Evolutionary conservation across 495 filamentous ascomycete genomes (phyloP), one percentile per base, ranked within the genome.

Genomic region (Tuber umbilicatum): DNA sequence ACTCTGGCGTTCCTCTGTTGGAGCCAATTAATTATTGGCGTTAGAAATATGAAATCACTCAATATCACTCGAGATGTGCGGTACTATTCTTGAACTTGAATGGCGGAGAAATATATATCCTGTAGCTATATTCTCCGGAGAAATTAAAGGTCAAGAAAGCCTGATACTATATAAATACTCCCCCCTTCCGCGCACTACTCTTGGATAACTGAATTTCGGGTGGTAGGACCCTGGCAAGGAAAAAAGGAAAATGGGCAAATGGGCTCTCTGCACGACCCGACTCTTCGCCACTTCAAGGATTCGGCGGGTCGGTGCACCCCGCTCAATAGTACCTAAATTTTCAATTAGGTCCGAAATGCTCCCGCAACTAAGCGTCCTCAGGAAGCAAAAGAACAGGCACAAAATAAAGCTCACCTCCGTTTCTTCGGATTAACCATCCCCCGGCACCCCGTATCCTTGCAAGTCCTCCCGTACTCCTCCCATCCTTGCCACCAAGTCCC

Each of bases 381-480:
- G 9, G n/a, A 60, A 14, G 31, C 50, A 14, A 27, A 47, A 23
- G 23, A 47, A 31, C 10, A 60, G 19, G 50, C 14, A 64, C 27
- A 64, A 2, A 27, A 64, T 64, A 31, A 35, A 16, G 27, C 55
- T 64, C 55, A 64, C 55, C 55, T 64, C 27, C 55, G 55, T 19
- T 64, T 64, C 27, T 64, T 64, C 27, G 27, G 55, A 35, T 31
- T 64, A 43, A 76, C 38, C 37, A 72, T 45, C 27, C 71, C 35
- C 38, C 72, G 19, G 31, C 75, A 77, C 16, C 60, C 45, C 60
- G 64, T 73, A 35, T 77, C 76, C 14, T 40, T 47, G 27, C 74
- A 77, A 21, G 73, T 69, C 31, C 68, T 43, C 6, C 76, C 70
- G 17, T 60, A 70, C 68, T 73, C 69, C 41, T 72, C 69, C 75